Evolutionary conservation across 2,329 filamentous ascomycete species (phyloP), one percentile per base, ranked within the genome.

Genomic region (Fusarium chlamydosporum): DNA sequence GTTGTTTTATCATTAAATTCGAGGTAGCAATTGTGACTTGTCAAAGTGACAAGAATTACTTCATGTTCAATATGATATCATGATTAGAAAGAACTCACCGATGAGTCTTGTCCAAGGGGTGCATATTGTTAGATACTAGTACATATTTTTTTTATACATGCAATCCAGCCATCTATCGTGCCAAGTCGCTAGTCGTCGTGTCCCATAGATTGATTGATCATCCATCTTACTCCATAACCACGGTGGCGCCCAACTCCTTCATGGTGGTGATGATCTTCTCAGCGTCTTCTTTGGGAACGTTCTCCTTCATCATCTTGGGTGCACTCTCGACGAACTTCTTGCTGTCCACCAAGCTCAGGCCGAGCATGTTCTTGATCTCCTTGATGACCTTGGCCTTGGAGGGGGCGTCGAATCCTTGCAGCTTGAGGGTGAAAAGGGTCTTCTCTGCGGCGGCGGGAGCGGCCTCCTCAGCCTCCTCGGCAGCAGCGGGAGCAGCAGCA

Each of bases 261-360:
- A 99, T 87, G 41, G 92, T 90, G 81, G 93, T 92, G 62, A 99
- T 89, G 77, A 99, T 97, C 91, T 99, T 99, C 88, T 98, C 95
- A 9, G 93, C 94, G 81, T 99, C 96, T 78, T 99, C 96, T 89
- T 99, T 99, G 70, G 95, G 92, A 73, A 99, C 94, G 52, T 92
- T 94, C 84, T 99, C 96, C 90, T 98, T 98, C 93, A 99, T 92
- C 81, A 93, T 85, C 91, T 99, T 99, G 70, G 96, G 96, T 74
- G 92, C 94, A 78, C 92, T 93, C 87, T 99, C 96, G 72, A 99
- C 96, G 77, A 99, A 99, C 86, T 99, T 99, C 91, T 99, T 99
- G 84, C 93, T 97, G 83, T 99, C 96, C 74, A 99, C 96, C 84
- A 99, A 87, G 80, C 92, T 96, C 78, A 99, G 83, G 42, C 96